Base-by-base conservation (phyloP, 805 yeast genomes). In the Yamadazyma ubonensis region DNA sequence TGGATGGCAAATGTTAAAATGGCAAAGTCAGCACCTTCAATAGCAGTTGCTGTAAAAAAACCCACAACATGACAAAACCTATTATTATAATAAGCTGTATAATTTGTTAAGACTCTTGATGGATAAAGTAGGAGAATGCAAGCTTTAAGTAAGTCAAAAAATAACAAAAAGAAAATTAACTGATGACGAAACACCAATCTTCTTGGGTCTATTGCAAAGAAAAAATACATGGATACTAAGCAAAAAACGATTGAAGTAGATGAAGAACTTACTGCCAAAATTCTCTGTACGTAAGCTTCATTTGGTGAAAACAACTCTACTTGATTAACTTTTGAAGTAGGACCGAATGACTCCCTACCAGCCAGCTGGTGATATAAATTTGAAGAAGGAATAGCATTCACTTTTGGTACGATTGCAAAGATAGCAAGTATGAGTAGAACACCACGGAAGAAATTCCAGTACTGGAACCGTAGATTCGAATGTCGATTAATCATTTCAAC, bases 11-110 rank as follows among this genome's bases (percentile, higher is more conserved):
- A 84, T 25, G 83, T 73, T 22, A 87, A 65, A 38, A 88, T 89
- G 12, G 93, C 89, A 25, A 87, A 55, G 60, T 89, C 97, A 1
- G 90, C 88, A 15, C 95, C 95, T 59, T 86, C 95, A 10, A 85
- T 83, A 16, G 87, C 73, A 28, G 81, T 71, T 3, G 90, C 86
- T 1, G 95, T 84, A 59, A 86, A 80, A 69, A 85, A 88, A 2
- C 96, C 96, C 25, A 83, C 73, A 4, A 79, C 76, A 53, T 81
- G 78, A 51, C 82, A 77, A 54, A 83, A 78, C 21, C 57, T 59
- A 28, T 67, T 61, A 48, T 67, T 69, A 39, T 69, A 72, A 55
- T 77, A 79, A 6, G 78, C 62, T 7, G 61, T 45, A 17, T 57
- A 52, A 28, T 65, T 65, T 6, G 71, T 54, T 17, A 77, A 54